These are phyloP conservation scores for Penicillium frequentans DNA, from an alignment of 2,329 filamentous ascomycete genomes.

Conservation along the genomic window DNA sequence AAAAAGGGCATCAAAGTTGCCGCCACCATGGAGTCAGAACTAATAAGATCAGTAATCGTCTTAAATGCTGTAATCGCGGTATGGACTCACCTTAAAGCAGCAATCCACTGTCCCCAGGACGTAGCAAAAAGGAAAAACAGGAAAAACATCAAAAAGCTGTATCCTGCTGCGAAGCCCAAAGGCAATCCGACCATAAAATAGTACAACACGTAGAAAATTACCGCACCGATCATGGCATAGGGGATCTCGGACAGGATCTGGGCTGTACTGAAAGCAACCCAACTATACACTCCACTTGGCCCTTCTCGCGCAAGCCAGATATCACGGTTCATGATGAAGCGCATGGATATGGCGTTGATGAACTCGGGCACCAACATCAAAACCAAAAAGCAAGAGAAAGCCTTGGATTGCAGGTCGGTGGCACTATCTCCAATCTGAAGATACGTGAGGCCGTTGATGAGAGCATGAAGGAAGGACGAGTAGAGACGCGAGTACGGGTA, in stretches of 20 bases:
- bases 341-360: conserved; percentile 68
- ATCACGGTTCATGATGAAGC: conserved; percentile 68
- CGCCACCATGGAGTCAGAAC: conserved; percentile 65
- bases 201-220: conserved; percentile 69
- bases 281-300: conserved; percentile 69
- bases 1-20: conserved; percentile 79
- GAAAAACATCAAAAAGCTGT: conserved; percentile 71
- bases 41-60: conserved; percentile 11
- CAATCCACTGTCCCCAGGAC: conserved; percentile 77
- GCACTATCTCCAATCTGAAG: conserved; percentile 64
- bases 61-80: not conserved
- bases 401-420: conserved; percentile 66
- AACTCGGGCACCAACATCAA: conserved; percentile 65
- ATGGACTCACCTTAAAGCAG: conserved; percentile 62
- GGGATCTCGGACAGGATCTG: conserved; percentile 70
- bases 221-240: conserved; percentile 58
- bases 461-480: conserved; percentile 63
- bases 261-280: conserved; percentile 68
- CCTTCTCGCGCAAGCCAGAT: conserved; percentile 69
- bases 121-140: conserved; percentile 71
- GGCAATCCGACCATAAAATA: conserved; percentile 71
- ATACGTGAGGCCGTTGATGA: conserved; percentile 75
- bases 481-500: conserved; percentile 75
- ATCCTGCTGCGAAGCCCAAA: conserved; percentile 62
- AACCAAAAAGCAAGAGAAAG: conserved; percentile 67